phyloP scores from a whole-genome alignment of 1,284 basidiomycete genomes.

The Amylostereum areolatum region DNA sequence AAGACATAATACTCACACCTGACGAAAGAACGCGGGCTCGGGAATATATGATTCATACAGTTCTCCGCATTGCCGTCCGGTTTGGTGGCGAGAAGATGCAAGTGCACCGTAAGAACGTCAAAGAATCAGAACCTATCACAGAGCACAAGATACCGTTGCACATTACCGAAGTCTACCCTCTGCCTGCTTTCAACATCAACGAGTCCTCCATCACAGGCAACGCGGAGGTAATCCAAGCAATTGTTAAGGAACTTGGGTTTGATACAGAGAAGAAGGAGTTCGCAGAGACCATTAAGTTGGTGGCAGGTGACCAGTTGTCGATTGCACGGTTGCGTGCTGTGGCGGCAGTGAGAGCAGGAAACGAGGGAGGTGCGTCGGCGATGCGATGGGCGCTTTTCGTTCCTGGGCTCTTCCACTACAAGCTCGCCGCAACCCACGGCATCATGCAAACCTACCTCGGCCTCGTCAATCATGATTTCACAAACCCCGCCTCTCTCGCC shows the following conservation, averaged over 20 bases:
- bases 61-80: conserved; percentile 25
- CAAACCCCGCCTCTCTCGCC: conserved; percentile 2
- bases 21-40: conserved; percentile 16
- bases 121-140: conserved; percentile 14
- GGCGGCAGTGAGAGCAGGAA: conserved; percentile 24
- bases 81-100: conserved; percentile 23
- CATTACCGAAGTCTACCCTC: conserved; percentile 24
- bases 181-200: conserved; percentile 31
- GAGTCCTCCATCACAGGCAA: conserved; percentile 30
- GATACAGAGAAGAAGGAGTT: conserved; percentile 10
- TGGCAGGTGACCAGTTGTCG: conserved; percentile 32
- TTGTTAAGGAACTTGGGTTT: conserved; percentile 22
- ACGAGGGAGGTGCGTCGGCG: conserved; percentile 24
- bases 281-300: conserved; percentile 14
- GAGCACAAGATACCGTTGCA: conserved; percentile 25
- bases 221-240: conserved; percentile 26
- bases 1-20: conserved; percentile 19
- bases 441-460: conserved; percentile 26
- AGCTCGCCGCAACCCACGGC: conserved; percentile 28
- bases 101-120: conserved; percentile 18
- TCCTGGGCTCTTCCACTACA: conserved; percentile 33
- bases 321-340: conserved; percentile 26
- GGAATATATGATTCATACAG: conserved; percentile 18
- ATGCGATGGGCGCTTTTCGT: conserved; percentile 23
- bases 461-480: conserved; percentile 11